Conservation (phyloP, 768 basidiomycete species). For the Daedalea quercina region DNA sequence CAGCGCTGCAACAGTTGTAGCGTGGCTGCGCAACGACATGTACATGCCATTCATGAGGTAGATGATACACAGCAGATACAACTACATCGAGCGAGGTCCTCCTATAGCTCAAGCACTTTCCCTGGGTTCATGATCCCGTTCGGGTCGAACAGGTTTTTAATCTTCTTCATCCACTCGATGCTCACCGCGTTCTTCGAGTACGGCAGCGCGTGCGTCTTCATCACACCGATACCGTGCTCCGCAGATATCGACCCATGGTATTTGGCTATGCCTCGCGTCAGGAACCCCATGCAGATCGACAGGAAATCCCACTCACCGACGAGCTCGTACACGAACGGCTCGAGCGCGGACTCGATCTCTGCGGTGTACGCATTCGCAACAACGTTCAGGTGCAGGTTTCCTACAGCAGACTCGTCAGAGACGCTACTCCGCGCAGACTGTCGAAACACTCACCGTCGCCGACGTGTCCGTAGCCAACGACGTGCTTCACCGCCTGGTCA, state of each 20-base stretch:
- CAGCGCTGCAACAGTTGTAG: background rate
- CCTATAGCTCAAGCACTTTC: constrained; percentile 50
- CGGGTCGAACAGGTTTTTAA: constrained; percentile 88
- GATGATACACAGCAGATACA: background rate
- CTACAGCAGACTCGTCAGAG: constrained; percentile 28
- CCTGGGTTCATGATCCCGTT: constrained; percentile 90
- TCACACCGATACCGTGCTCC: constrained; percentile 94
- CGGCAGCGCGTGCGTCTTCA: constrained; percentile 85
- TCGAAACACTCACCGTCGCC: constrained; percentile 73
- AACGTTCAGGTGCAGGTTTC: constrained; percentile 91
- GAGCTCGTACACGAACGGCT: constrained; percentile 93
- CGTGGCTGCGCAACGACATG: background rate
- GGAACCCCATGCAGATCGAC: background rate
- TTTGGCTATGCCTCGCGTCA: constrained; percentile 38
- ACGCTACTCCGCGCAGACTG: background rate
- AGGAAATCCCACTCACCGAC: constrained; percentile 49
- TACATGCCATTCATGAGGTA: background rate
- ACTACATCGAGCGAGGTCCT: background rate
- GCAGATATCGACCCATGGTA: constrained; percentile 91
- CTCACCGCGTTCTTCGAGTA: constrained; percentile 81
- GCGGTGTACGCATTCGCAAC: constrained; percentile 76
- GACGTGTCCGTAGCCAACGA: constrained; percentile 93
- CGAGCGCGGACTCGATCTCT: constrained; percentile 81
- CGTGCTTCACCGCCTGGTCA: constrained; percentile 71
- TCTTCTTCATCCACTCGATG: constrained; percentile 84